Base-by-base conservation (phyloP, 805 yeast genomes). In the Hanseniaspora jakobsenii region DNA sequence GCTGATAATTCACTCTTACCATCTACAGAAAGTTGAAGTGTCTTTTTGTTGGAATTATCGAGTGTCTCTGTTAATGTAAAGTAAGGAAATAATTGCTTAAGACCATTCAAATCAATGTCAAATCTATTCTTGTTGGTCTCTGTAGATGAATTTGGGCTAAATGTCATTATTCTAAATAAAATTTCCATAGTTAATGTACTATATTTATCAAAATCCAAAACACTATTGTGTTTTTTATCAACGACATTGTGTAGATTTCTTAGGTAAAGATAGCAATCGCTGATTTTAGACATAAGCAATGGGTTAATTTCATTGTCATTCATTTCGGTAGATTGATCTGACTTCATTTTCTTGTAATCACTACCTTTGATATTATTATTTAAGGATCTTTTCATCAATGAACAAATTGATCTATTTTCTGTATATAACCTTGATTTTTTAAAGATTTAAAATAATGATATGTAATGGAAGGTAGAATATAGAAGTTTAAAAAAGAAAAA, bases 181-280 rank as follows among this genome's bases (percentile, higher is more conserved):
- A 34, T 21, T 34, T 34, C 37, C 37, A 34, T 34, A 4, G 37
- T 22, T 14, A 34, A 13, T 9, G 37, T 34, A 19, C 28, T 34
- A 23, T 18, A 34, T 7, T 34, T 34, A 6, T 19, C 13, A 3
- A 34, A 8, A 13, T 34, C 37, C n/a, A 34, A 16, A 3, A 34
- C 28, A 3, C 28, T 23, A n/a, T 34, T 14, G 8, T 14, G 13
- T n/a, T 22, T n/a, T 5, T n/a, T 21, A 18, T 7, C 28, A 24
- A 24, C 10, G 6, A 6, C 10, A 7, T 7, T 7, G 27, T 24
- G 6, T 14, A 34, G 7, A 22, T 21, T 34, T 13, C 22, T 21
- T 16, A 34, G 14, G 22, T 34, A 34, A 3, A 7, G 6, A 9
- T 22, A 12, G n/a, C 22, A 34, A 13, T 13, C 18, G 14, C 13